A percentile compares a stretch with the other conserved stretches of the same genome.
phyloP scores from a whole-genome alignment of 2,329 filamentous ascomycete species.

The Colletotrichum sp. region DNA sequence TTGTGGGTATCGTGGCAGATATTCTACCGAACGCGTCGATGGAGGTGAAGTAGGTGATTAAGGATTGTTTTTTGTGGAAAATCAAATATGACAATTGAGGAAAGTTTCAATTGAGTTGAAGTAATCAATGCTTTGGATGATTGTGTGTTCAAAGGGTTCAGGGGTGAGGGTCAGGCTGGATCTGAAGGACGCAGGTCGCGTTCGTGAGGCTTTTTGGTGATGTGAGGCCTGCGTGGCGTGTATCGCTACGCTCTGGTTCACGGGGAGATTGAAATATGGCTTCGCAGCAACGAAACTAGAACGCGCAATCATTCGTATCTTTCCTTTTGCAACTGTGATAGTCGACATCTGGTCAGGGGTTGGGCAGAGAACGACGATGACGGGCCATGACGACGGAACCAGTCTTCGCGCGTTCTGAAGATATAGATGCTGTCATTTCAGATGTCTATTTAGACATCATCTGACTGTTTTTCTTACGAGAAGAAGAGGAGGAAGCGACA shows the following conservation, averaged over 20 bases:
- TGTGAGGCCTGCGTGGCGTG: not conserved
- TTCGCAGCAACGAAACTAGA: not conserved
- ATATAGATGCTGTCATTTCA: not conserved
- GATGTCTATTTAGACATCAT: not conserved
- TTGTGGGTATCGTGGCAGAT: not conserved
- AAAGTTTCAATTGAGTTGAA: not conserved
- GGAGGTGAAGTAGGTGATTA: accelerated
- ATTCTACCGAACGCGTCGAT: not conserved
- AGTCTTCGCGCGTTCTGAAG: not conserved
- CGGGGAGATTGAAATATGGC: accelerated
- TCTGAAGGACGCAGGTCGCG: not conserved
- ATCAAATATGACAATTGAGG: no score
- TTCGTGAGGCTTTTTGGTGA: not conserved
- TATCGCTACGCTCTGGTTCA: not conserved
- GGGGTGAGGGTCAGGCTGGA: not conserved
- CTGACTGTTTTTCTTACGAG: not conserved
- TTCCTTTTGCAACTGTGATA: not conserved
- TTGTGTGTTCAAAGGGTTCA: not conserved
- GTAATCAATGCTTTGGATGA: accelerated
- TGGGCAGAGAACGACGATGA: not conserved
- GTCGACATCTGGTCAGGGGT: not conserved
- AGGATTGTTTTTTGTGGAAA: no score
- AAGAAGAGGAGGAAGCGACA: not conserved
- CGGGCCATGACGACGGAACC: not conserved
- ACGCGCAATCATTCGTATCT: not conserved